Conservation (phyloP, 2,329 filamentous ascomycete genomes). For the Colletotrichum aenigma region DNA sequence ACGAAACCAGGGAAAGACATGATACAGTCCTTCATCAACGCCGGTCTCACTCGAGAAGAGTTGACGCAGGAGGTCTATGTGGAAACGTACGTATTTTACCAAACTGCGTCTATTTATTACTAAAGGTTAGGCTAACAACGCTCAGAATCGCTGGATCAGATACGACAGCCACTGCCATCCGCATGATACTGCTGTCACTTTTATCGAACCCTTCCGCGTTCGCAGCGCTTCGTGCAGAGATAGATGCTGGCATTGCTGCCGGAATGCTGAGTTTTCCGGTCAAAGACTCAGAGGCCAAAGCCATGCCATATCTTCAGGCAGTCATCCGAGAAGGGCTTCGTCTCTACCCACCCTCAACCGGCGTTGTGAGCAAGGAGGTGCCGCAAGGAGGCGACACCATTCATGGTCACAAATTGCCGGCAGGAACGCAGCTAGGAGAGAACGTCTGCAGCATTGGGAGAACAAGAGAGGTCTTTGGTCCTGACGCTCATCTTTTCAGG, state of each 20-base stretch:
- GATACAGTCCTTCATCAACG: constrained; percentile 33
- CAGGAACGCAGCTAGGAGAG: constrained; percentile 42
- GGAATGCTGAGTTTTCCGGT: constrained; percentile 24
- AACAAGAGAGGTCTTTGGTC: constrained; percentile 46
- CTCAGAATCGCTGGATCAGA: constrained; percentile 37
- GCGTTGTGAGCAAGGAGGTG: constrained; percentile 54
- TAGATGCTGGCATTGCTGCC: constrained; percentile 36
- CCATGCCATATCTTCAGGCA: constrained; percentile 51
- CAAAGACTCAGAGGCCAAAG: constrained; percentile 37
- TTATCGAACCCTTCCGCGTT: constrained; percentile 52
- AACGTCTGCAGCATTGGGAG: constrained; percentile 41
- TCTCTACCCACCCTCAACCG: constrained; percentile 51
- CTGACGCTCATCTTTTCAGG: constrained; percentile 46
- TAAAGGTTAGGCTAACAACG: neutral
- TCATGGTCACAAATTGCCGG: constrained; percentile 37
- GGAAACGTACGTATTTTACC: constrained; percentile 3
- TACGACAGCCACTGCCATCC: constrained; percentile 38
- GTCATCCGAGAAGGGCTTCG: constrained; percentile 57
- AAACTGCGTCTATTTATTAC: too few relatives aligned
- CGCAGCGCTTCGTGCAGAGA: constrained; percentile 49
- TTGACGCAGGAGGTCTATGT: constrained; percentile 29
- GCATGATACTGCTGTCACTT: constrained; percentile 54
- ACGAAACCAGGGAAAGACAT: constrained; percentile 32
- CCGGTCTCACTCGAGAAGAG: constrained; percentile 28
- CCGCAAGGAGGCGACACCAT: constrained; percentile 42